These are phyloP conservation scores for Pythium sukuiense DNA, from an alignment of 352 stramenopile genomes.

Conservation along the genomic window DNA sequence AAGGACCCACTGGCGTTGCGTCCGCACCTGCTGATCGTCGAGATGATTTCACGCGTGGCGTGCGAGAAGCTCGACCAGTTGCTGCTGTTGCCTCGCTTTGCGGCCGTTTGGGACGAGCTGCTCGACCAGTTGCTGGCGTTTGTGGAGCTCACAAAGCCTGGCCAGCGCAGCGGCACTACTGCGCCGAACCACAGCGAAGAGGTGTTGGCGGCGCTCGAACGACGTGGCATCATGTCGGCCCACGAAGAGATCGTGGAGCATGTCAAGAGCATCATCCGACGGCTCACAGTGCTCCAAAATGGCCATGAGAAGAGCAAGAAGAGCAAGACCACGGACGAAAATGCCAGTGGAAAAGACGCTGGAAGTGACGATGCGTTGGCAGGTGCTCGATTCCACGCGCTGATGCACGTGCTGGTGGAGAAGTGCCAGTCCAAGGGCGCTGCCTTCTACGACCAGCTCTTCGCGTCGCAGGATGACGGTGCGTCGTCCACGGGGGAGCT, in stretches of 20 bases:
- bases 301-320: conserved; percentile 25
- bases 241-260: conserved; percentile 81
- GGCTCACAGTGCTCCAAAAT: conserved; percentile 43
- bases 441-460: conserved; percentile 53
- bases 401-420: conserved; percentile 61
- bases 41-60: conserved; percentile 62
- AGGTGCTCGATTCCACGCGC: conserved; percentile 24
- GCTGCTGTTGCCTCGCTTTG: conserved; percentile 38
- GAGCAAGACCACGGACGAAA: background rate
- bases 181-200: conserved; percentile 15
- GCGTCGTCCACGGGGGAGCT: conserved; percentile 26
- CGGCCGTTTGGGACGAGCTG: conserved; percentile 52
- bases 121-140: conserved; percentile 54
- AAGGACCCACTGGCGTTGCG: conserved; percentile 61
- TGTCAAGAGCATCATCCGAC: conserved; percentile 56
- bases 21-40: conserved; percentile 57
- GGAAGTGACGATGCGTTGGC: conserved; percentile 6
- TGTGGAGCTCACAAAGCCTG: conserved; percentile 49
- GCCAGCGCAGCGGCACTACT: conserved; percentile 23
- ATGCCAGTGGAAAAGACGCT: background rate
- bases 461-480: conserved; percentile 48
- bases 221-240: conserved; percentile 54
- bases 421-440: conserved; percentile 46
- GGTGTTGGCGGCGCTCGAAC: conserved; percentile 58
- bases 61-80: conserved; percentile 62